These are phyloP conservation scores for Tylopilus vinaceipallidus DNA, from an alignment of 768 basidiomycete species.

Conservation along the genomic window DNA sequence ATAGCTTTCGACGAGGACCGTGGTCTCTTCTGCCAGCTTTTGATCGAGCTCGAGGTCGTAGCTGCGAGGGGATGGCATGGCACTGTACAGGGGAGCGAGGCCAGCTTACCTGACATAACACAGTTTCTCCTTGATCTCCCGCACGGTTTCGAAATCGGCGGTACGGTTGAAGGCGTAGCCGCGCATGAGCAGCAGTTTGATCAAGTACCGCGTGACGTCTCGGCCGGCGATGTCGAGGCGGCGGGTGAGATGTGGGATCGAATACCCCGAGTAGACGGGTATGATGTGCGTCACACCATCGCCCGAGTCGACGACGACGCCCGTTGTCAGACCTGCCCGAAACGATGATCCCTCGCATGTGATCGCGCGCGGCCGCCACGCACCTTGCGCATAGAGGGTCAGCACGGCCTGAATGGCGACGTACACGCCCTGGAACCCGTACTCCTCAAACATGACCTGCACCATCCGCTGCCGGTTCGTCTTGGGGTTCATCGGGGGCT, in stretches of 20 bases:
- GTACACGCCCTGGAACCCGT: conserved; percentile 93
- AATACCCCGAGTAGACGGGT: conserved; percentile 96
- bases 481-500: conserved; percentile 99
- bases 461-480: conserved; percentile 91
- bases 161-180: conserved; percentile 99
- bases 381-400: conserved; percentile 98
- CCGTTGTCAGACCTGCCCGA: conserved; percentile 87
- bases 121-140: conserved; percentile 98
- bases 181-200: conserved; percentile 99
- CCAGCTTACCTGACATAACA: conserved; percentile 89
- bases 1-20: conserved; percentile 93
- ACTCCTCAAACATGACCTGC: conserved; percentile 99
- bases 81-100: neutral
- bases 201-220: conserved; percentile 97
- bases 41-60: conserved; percentile 98
- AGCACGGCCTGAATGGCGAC: conserved; percentile 98
- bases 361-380: conserved; percentile 34
- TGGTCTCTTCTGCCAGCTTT: conserved; percentile 92
- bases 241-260: conserved; percentile 91
- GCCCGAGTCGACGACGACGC: conserved; percentile 98
- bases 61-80: conserved; percentile 38
- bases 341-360: neutral
- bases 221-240: conserved; percentile 97
- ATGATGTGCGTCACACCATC: conserved; percentile 99
- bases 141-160: conserved; percentile 98